Evolutionary conservation across 306 rosid genomes (phyloP), one percentile per base, ranked within the genome.

Genomic region (Echinosophora koreensis): DNA sequence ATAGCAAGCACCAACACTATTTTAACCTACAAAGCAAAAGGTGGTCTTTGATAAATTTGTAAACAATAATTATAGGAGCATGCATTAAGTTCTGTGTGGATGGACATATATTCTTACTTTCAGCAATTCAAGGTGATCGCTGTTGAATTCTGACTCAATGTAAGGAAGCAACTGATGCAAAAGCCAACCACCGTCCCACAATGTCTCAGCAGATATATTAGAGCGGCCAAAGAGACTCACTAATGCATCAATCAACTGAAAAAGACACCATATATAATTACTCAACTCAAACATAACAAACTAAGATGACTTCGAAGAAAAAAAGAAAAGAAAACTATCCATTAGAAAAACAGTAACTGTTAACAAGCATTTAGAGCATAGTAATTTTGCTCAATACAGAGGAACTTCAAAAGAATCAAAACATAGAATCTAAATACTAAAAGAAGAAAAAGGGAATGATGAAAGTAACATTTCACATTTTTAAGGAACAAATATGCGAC

Each of bases 121-220:
- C 85, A 95, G 74, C 83, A 87, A 55, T 65, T 87, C 87, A 82
- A 85, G 93, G 83, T 95, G 98, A 83, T 80, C 74, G 30, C 84
- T 82, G 77, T 83, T 92, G 67, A 94, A 88, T 71, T 94, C 97
- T 66, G 91, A 88, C 79, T 89, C 95, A 9, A 93, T 88, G 79
- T 90, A 88, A 66, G 98, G 97, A 80, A 92, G 88, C 88, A 94
- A 79, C 93, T 92, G 98, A 55, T 97, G 91, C 88, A 94, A 84
- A 84, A 95, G 98, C 98, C 98, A 95, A 76, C 97, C 98, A 27
- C 97, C 98, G 60, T 92, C 93, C 98, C 98, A 95, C 80, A 92
- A 78, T 69, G 91, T 84, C 81, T 90, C 97, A 17, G 98, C 91
- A 71, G 98, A 90, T 81, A 95, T 77, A 79, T 86, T 92, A 68